A percentile compares a stretch with the other conserved stretches of the same genome.
phyloP scores from a whole-genome alignment of 495 filamentous ascomycete species.

The Hyaloscypha hepaticicola region DNA sequence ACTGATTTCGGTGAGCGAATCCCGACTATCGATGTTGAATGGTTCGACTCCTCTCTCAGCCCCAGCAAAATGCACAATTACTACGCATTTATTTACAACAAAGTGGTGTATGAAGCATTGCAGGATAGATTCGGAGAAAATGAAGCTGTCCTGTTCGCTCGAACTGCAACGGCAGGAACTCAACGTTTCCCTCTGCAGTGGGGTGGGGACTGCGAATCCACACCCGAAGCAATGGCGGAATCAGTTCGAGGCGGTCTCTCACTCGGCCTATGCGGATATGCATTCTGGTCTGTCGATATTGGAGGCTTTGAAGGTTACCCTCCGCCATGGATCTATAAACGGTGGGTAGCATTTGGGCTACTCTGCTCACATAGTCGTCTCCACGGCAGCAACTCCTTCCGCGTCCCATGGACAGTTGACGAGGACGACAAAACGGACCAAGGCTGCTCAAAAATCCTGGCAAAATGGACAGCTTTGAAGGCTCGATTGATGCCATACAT shows the following conservation, averaged over 20 bases:
- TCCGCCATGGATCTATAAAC: conserved; percentile 68
- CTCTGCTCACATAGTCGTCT: conserved; percentile 66
- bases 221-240: conserved; percentile 72
- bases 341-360: conserved; percentile 72
- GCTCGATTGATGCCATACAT: conserved; percentile 64
- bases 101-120: conserved; percentile 64
- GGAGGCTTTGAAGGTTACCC: conserved; percentile 72
- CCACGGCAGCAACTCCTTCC: conserved; percentile 65
- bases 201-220: conserved; percentile 71
- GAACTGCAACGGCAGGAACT: conserved; percentile 63
- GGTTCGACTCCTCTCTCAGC: conserved; percentile 54
- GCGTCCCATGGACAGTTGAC: conserved; percentile 71
- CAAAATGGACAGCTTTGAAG: conserved; percentile 59
- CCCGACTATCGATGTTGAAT: conserved; percentile 58
- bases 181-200: conserved; percentile 67
- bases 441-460: conserved; percentile 53
- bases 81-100: conserved; percentile 70
- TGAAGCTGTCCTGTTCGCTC: conserved; percentile 66
- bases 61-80: conserved; percentile 72
- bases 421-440: conserved; percentile 47
- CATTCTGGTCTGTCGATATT: conserved; percentile 71
- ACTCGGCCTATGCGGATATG: conserved; percentile 63
- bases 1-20: conserved; percentile 75
- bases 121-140: conserved; percentile 55
- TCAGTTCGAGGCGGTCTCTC: conserved; percentile 66